Evolutionary conservation across 1,284 basidiomycete species (phyloP).

Genomic region (Anthracocystis setariae): DNA sequence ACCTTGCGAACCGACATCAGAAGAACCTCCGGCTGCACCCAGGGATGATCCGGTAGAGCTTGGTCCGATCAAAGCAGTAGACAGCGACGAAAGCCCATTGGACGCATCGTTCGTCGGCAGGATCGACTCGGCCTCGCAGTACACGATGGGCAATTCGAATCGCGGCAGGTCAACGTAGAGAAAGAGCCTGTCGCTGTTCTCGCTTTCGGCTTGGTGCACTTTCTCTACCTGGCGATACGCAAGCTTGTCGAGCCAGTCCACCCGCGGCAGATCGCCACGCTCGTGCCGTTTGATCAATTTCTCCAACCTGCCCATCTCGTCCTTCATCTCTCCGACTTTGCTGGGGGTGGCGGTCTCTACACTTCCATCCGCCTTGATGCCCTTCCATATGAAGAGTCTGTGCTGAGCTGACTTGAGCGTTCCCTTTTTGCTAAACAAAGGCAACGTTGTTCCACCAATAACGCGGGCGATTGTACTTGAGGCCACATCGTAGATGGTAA

Average conservation of each 20-base stretch:
- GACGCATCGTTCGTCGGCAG: constrained; percentile 17
- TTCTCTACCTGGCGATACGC: constrained; percentile 93
- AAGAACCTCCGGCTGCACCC: neutral
- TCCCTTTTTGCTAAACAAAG: constrained; percentile 89
- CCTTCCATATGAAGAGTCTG: constrained; percentile 83
- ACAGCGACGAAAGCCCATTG: constrained; percentile 23
- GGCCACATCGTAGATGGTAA: constrained; percentile 91
- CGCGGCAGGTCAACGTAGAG: constrained; percentile 93
- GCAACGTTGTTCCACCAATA: constrained; percentile 87
- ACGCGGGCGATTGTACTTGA: constrained; percentile 74
- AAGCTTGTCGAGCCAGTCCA: constrained; percentile 94
- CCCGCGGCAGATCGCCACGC: constrained; percentile 88
- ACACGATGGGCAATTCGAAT: constrained; percentile 99
- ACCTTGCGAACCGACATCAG: constrained; percentile 12
- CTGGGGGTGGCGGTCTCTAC: constrained; percentile 80
- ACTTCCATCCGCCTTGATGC: constrained; percentile 83
- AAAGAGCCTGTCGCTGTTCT: constrained; percentile 70
- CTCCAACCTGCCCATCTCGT: constrained; percentile 93
- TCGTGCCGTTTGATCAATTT: constrained; percentile 98
- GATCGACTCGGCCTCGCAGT: constrained; percentile 72
- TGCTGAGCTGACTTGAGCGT: constrained; percentile 82
- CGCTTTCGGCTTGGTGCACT: constrained; percentile 51
- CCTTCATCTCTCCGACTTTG: constrained; percentile 69
- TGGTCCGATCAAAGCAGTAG: constrained; percentile 9
- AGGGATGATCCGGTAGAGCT: constrained; percentile 8